Conservation (phyloP, 306 rosid genomes). For the Trifolium subterraneum region DNA sequence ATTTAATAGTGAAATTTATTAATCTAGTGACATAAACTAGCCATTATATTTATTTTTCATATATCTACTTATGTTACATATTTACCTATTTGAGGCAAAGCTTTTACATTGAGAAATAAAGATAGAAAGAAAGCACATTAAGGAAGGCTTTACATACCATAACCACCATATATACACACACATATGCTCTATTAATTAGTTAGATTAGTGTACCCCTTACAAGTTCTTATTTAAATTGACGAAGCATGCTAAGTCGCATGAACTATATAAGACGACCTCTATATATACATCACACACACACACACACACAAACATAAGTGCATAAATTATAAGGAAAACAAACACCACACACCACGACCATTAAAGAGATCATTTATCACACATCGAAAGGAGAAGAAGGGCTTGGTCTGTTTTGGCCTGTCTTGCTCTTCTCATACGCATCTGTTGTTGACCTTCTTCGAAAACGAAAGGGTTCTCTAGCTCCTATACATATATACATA, state of each 20-base stretch:
- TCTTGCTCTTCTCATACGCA: conserved; percentile 59
- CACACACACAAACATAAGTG: conserved; percentile 23
- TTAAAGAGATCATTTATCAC: conserved; percentile 51
- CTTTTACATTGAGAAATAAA: no score
- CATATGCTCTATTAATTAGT: not conserved
- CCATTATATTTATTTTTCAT: no score
- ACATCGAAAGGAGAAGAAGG: conserved; percentile 84
- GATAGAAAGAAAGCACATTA: no score
- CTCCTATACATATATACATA: conserved; percentile 41
- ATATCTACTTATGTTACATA: no score
- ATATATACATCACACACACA: not conserved
- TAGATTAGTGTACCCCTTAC: not conserved
- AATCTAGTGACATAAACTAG: no score
- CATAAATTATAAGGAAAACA: not conserved
- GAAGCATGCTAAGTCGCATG: not conserved
- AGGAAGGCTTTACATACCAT: no score
- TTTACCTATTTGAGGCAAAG: no score
- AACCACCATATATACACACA: not conserved
- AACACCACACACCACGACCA: not conserved
- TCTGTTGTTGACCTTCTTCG: conserved; percentile 84
- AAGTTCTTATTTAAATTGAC: conserved; percentile 23
- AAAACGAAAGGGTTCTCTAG: conserved; percentile 79
- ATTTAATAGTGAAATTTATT: no score
- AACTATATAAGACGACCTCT: not conserved
- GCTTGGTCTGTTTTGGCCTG: conserved; percentile 59